These are phyloP conservation scores for Colletotrichum sojae DNA, from an alignment of 2,329 filamentous ascomycete species.

Conservation along the genomic window DNA sequence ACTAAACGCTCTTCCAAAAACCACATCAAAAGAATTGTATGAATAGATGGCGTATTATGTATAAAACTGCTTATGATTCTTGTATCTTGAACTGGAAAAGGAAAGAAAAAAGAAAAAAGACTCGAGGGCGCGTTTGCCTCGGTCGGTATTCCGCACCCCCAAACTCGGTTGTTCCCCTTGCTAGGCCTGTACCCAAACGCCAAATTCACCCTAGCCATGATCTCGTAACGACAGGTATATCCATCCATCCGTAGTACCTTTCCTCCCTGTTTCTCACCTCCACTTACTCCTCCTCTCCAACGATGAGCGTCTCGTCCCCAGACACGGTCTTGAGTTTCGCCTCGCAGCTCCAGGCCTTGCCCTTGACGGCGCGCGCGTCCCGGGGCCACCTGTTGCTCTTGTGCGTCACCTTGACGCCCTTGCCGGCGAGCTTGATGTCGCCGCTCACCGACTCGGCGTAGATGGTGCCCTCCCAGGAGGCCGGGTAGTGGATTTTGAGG, in stretches of 20 bases:
- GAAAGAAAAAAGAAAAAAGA: not conserved
- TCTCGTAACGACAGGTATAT: slow-evolving; percentile 35
- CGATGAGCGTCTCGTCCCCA: slow-evolving; percentile 5
- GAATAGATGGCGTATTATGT: not conserved
- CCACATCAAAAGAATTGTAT: not conserved
- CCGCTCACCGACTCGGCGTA: slow-evolving; percentile 58
- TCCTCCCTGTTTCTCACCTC: slow-evolving; percentile 7
- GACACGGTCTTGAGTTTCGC: slow-evolving; percentile 17
- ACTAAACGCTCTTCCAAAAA: not conserved
- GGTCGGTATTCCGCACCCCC: not conserved
- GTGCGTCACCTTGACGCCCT: slow-evolving; percentile 54
- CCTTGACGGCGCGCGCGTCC: slow-evolving; percentile 48
- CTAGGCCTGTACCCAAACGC: slow-evolving; percentile 4
- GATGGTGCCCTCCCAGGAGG: slow-evolving; percentile 64
- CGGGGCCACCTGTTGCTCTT: slow-evolving; percentile 54
- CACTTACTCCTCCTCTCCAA: slow-evolving; percentile 9
- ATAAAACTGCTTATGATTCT: no score
- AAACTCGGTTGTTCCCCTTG: not conserved
- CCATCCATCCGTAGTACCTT: slow-evolving; percentile 15
- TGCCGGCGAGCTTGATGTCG: slow-evolving; percentile 55
- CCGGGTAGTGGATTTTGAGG: slow-evolving; percentile 61
- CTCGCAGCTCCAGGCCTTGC: slow-evolving; percentile 34
- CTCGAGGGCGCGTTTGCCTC: slow-evolving; percentile 2
- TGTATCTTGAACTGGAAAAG: not conserved
- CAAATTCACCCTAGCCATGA: not conserved